A percentile compares a stretch with the other conserved stretches of the same genome.
These are phyloP conservation scores for Talaromyces stipitatus DNA, from an alignment of 495 filamentous ascomycete genomes.

Conservation along the genomic window DNA sequence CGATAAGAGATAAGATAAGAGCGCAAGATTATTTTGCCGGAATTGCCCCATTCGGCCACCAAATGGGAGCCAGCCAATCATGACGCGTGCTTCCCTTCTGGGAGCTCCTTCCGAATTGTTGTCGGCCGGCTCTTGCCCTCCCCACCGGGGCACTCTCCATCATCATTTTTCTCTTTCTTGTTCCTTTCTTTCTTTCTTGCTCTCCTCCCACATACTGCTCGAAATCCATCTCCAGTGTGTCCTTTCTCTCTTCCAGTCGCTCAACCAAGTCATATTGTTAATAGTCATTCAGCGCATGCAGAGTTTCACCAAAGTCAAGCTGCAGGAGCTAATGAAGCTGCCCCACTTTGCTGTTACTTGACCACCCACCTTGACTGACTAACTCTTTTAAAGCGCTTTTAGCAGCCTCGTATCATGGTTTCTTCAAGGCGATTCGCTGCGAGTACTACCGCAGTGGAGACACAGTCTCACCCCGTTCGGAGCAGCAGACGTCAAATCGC, in stretches of 20 bases:
- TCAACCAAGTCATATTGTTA: background rate
- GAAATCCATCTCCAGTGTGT: background rate
- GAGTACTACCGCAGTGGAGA: constrained; percentile 1
- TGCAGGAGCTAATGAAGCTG: background rate
- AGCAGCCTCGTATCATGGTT: background rate
- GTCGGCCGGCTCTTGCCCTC: background rate
- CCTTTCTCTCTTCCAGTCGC: background rate
- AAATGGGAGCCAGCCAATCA: background rate
- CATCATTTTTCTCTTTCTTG: background rate
- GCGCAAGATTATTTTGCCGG: background rate
- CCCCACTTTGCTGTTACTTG: background rate
- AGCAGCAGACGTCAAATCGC: constrained; percentile 28
- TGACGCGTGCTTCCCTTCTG: background rate
- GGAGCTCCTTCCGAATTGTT: background rate
- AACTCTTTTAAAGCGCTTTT: background rate
- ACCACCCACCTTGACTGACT: background rate
- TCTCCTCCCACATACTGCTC: background rate
- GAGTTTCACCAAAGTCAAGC: background rate
- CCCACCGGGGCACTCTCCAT: background rate
- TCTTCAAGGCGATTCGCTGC: background rate
- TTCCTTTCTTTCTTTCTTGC: background rate
- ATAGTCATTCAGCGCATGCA: background rate
- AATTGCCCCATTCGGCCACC: background rate
- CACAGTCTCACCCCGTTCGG: constrained; percentile 28
- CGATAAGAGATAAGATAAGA: constrained; percentile 4